Conservation (phyloP, 176 grass and related monocot genomes). For the barley (Hordeum vulgare) region DNA sequence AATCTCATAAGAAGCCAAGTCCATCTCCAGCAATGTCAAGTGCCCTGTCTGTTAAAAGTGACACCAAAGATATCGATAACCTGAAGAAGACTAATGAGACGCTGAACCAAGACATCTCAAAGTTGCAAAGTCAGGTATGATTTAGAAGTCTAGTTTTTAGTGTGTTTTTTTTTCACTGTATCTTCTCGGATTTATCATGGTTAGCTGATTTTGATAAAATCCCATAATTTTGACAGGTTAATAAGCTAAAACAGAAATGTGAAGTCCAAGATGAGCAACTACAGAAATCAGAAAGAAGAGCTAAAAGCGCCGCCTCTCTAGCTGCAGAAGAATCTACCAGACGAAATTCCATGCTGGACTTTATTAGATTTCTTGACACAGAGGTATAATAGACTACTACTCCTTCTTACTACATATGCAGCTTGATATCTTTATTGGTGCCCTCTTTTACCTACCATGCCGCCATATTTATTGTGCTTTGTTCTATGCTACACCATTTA, state of each 20-base stretch:
- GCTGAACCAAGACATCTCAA: constrained; percentile 59
- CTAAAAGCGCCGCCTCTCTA: constrained; percentile 32
- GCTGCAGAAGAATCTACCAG: constrained; percentile 58
- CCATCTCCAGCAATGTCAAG: constrained; percentile 28
- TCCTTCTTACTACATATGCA: background rate
- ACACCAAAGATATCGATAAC: constrained; percentile 37
- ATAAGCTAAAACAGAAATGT: constrained; percentile 57
- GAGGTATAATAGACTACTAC: constrained; percentile 44
- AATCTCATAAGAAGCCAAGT: constrained; percentile 46
- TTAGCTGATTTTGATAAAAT: constrained; percentile 13
- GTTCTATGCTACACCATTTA: background rate
- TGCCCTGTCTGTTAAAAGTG: constrained; percentile 45
- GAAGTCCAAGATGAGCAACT: constrained; percentile 58
- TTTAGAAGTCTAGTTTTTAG: background rate
- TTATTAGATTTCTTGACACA: constrained; percentile 60
- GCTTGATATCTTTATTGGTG: background rate
- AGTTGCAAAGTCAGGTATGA: constrained; percentile 68
- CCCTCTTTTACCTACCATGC: background rate
- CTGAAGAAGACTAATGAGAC: constrained; percentile 54
- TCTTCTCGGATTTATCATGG: background rate
- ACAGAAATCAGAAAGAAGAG: constrained; percentile 43
- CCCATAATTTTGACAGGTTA: constrained; percentile 25
- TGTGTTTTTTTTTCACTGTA: too few species aligned
- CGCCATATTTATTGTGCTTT: background rate
- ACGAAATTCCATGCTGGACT: constrained; percentile 44